Percentiles rank a stretch among this genome's conserved stretches.
phyloP scores from a whole-genome alignment of 106 monocot genomes.

The Dendrobium huoshanense region DNA sequence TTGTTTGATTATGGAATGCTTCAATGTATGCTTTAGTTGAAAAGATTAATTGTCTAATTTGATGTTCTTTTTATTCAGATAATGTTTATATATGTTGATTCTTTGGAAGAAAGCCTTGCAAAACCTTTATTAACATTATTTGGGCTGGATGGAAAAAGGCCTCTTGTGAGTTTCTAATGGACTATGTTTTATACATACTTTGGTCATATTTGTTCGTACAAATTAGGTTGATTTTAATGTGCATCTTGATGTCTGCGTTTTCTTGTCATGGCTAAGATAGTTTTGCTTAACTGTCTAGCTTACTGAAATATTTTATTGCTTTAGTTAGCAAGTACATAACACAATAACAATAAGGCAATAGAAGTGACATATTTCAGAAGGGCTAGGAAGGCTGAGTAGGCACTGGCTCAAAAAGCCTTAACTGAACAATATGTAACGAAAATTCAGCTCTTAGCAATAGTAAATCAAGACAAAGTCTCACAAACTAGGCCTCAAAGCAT shows the following conservation, averaged over 20 bases:
- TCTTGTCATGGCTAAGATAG: not conserved
- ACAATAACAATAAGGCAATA: not conserved
- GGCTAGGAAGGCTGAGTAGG: not conserved
- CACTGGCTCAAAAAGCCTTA: no score
- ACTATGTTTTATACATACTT: not conserved
- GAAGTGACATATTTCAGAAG: not conserved
- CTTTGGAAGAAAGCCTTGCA: constrained; percentile 82
- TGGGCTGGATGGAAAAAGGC: constrained; percentile 68
- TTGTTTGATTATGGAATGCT: not conserved
- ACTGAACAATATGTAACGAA: no score
- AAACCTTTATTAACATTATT: constrained; percentile 88
- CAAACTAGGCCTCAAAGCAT: no score
- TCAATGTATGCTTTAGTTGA: not conserved
- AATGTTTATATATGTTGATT: constrained; percentile 83
- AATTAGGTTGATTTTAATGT: not conserved
- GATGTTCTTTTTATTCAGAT: constrained; percentile 43
- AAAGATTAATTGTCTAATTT: not conserved
- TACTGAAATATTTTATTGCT: not conserved
- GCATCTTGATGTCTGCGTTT: not conserved
- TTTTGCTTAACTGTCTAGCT: not conserved
- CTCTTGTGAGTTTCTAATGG: constrained; percentile 43
- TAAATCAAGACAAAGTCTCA: no score
- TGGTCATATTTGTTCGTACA: not conserved
- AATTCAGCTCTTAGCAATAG: no score
- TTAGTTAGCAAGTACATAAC: not conserved